Conservation (phyloP, 306 rosid genomes). For the Malus sieversii region DNA sequence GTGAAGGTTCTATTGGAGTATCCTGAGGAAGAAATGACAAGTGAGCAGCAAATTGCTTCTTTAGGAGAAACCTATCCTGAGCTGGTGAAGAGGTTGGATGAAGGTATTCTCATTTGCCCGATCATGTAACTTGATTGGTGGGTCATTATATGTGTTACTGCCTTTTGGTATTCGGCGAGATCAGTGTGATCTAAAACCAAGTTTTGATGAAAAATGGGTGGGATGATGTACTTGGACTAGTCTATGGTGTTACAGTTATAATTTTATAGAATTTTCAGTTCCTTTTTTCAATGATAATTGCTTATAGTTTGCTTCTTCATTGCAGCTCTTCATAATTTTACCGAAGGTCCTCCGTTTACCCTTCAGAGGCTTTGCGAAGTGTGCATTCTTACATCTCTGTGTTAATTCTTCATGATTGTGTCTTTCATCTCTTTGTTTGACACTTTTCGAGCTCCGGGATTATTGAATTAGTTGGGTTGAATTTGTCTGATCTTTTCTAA, state of each 20-base stretch:
- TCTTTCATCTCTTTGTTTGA: background rate
- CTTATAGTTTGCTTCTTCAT: conserved; percentile 17
- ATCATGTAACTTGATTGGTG: background rate
- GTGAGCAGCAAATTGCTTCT: conserved; percentile 61
- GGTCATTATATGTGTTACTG: background rate
- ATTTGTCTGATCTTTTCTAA: background rate
- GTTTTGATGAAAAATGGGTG: background rate
- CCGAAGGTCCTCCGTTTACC: conserved; percentile 93
- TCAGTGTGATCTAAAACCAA: background rate
- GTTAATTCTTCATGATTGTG: background rate
- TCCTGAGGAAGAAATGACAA: conserved; percentile 59
- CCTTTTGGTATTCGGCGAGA: background rate
- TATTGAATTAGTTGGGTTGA: background rate
- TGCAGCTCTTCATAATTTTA: conserved; percentile 67
- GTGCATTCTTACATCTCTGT: conserved; percentile 1
- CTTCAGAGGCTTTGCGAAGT: conserved; percentile 96
- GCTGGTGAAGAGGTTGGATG: conserved; percentile 67
- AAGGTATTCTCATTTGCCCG: conserved; percentile 39
- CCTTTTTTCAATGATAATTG: background rate
- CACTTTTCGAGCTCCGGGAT: background rate
- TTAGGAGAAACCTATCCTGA: conserved; percentile 61
- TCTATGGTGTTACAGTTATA: background rate
- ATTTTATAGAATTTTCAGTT: background rate
- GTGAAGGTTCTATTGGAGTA: conserved; percentile 68
- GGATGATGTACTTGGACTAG: background rate